Base-by-base conservation (phyloP, 2,329 filamentous ascomycete genomes). In the Erysiphe neolycopersici region DNA sequence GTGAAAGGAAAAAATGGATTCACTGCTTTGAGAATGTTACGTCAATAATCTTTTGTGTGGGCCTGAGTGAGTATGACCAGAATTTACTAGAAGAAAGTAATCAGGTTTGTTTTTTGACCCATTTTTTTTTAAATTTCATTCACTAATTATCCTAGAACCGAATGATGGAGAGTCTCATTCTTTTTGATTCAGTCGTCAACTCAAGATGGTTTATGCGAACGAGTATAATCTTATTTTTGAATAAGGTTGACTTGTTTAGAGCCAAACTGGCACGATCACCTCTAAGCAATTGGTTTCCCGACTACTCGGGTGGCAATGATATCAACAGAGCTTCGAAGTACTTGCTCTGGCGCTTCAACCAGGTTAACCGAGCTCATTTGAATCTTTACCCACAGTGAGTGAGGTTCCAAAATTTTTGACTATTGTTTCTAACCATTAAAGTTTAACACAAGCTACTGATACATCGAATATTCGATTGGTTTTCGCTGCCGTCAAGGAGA, bases 21-120 rank as follows among this genome's bases (percentile, higher is more conserved):
- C 89, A 98, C 63, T 98, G 89, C 64, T 98, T 98, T 60, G 89
- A 98, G 61, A 95, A 95, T 54, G 89, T 98, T 54, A 98, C 89
- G 38, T 95, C 89, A 4, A 98, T 98, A 60, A 98, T 98, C 52
- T 98, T 98, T 62, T 98, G 89, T 57, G 89, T 98, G 48, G 89
- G 89, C 14, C 64, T 98, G 53, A 95, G 85, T 64, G 89, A 98
- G 62, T 98, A 98, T 59, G 89, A 98, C 57, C 89, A 98, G 62
- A 87, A 94, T 5, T 66, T 98, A 44, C 67, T 98, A 36, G 89
- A 98, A 62, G 89, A 95, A 62, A 92, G 82, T 62, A 94, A 87
- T 57, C 89, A 95, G 68, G 85, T 89, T 71, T 52, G 69, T 57
- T 13, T 43, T 29, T 22, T 31, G 35, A 37, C 29, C 40, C 14